Percentiles rank a stretch among this genome's conserved stretches.
Evolutionary conservation across 208 protist genomes (phyloP).

Genomic region (Leptomonas seymouri): DNA sequence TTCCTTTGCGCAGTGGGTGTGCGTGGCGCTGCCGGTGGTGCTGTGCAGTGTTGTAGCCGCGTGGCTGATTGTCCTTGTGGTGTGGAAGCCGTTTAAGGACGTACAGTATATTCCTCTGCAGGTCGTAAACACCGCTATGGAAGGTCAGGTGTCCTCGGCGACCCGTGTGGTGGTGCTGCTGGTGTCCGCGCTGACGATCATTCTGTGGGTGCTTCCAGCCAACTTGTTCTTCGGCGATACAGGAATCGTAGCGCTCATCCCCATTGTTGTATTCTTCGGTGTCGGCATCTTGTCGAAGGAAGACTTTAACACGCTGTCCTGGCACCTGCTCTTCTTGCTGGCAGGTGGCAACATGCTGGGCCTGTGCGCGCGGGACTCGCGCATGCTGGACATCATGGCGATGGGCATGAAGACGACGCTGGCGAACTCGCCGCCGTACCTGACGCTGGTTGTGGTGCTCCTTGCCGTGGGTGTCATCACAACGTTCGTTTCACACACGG

Average conservation of each 20-base stretch:
- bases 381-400: constrained; percentile 87
- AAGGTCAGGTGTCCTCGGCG: constrained; percentile 49
- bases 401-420: constrained; percentile 67
- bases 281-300: constrained; percentile 91
- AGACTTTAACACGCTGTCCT: constrained; percentile 93
- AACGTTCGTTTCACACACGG: constrained; percentile 94
- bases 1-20: constrained; percentile 86
- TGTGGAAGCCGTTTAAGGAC: constrained; percentile 88
- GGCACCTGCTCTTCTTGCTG: constrained; percentile 94
- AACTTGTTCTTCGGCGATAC: constrained; percentile 91
- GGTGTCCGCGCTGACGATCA: constrained; percentile 78
- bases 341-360: constrained; percentile 94
- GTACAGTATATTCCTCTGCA: constrained; percentile 88
- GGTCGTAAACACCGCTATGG: constrained; percentile 67
- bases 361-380: constrained; percentile 83
- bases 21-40: constrained; percentile 82
- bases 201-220: constrained; percentile 84
- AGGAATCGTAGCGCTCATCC: constrained; percentile 92
- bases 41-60: constrained; percentile 57
- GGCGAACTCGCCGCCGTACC: constrained; percentile 55
- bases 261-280: constrained; percentile 93
- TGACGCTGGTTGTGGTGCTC: constrained; percentile 69
- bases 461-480: constrained; percentile 77
- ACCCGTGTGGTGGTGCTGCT: constrained; percentile 70
- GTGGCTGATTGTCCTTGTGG: constrained; percentile 82